Evolutionary conservation across 345 rosid genomes (phyloP).

Genomic region (Toxicodendron radicans): DNA sequence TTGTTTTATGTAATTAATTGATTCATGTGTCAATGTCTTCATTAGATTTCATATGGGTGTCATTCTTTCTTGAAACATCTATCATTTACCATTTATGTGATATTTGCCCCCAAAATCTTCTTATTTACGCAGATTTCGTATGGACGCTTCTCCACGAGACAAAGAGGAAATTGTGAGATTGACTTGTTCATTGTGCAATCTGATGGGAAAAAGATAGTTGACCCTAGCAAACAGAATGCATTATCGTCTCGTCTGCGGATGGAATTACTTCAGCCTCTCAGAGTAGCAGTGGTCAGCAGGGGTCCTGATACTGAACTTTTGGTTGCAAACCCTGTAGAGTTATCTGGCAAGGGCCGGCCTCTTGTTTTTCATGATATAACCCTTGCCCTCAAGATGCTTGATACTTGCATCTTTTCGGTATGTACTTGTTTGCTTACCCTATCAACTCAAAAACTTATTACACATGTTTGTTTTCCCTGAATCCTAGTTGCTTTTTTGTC

Average conservation of each 20-base stretch:
- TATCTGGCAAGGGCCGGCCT: conserved; percentile 95
- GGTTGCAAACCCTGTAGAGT: conserved; percentile 90
- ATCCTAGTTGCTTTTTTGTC: background rate
- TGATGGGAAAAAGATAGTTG: conserved; percentile 87
- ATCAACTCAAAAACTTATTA: background rate
- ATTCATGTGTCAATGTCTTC: background rate
- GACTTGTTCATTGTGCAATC: conserved; percentile 86
- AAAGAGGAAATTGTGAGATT: conserved; percentile 65
- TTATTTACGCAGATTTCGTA: conserved; percentile 65
- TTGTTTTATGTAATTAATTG: background rate
- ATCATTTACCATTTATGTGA: background rate
- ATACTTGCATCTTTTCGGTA: conserved; percentile 86
- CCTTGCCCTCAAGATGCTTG: conserved; percentile 74
- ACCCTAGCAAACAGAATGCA: conserved; percentile 73
- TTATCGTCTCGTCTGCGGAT: conserved; percentile 58
- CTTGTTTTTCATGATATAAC: conserved; percentile 87
- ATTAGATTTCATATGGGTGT: background rate
- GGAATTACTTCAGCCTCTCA: conserved; percentile 77
- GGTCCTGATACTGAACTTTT: conserved; percentile 93
- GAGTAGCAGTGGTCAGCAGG: conserved; percentile 70
- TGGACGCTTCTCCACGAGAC: conserved; percentile 71
- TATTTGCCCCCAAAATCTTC: conserved; percentile 5
- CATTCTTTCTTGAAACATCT: background rate
- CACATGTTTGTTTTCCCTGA: background rate
- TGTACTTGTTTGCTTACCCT: conserved; percentile 9